Conservation (phyloP, 1,139 yeast species). For the Lodderomyces elongisporus region DNA sequence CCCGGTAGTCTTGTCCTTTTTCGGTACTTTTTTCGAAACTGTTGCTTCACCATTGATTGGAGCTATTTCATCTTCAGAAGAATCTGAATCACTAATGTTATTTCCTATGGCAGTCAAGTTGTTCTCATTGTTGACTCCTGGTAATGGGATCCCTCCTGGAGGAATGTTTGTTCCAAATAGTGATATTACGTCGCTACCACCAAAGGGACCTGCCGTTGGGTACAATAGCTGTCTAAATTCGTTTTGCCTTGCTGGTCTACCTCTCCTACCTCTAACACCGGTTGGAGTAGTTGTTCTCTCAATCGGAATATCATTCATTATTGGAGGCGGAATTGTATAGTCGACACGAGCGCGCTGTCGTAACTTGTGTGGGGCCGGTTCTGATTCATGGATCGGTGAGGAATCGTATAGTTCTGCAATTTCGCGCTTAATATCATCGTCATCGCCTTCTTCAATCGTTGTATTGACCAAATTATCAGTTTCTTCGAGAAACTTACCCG, state of each 20-base stretch:
- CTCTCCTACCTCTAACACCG: constrained; percentile 19
- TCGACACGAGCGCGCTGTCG: constrained; percentile 77
- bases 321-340: constrained; percentile 84
- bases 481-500: constrained; percentile 12
- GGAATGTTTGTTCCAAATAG: constrained; percentile 67
- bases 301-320: constrained; percentile 40
- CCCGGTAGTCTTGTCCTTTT: constrained; percentile 13
- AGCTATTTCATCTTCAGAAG: constrained; percentile 60
- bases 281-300: constrained; percentile 14
- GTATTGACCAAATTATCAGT: constrained; percentile 26
- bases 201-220: constrained; percentile 98
- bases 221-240: constrained; percentile 60
- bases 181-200: constrained; percentile 82
- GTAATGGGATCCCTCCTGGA: constrained; percentile 42
- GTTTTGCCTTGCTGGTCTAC: constrained; percentile 33
- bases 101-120: constrained; percentile 49
- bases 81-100: constrained; percentile 54
- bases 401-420: constrained; percentile 51
- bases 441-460: constrained; percentile 19
- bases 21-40: constrained; percentile 21
- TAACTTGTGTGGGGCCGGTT: constrained; percentile 48
- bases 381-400: constrained; percentile 46
- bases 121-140: constrained; percentile 26
- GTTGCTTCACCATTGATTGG: constrained; percentile 39
- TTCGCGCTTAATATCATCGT: constrained; percentile 44